Conservation (phyloP, 225 moss, liverwort and hornwort species). For the Polytrichum commune region DNA sequence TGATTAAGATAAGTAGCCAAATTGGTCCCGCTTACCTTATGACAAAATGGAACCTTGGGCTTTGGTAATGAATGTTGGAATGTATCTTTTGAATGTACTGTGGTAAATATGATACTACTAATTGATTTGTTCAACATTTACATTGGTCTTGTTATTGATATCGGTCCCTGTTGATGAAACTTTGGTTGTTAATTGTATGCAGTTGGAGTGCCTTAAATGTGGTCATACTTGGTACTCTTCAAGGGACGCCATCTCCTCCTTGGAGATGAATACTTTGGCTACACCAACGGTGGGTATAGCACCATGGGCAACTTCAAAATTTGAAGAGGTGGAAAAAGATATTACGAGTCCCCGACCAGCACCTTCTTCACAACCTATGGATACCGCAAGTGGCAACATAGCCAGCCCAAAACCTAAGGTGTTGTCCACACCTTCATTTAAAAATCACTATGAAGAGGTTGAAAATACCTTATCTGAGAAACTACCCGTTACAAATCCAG, state of each 20-base stretch:
- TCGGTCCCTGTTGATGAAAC: not conserved
- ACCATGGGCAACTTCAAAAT: constrained; percentile 66
- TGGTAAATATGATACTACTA: too few species aligned
- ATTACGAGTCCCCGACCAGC: constrained; percentile 22
- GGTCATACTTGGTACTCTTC: constrained; percentile 61
- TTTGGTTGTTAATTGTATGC: constrained; percentile 1
- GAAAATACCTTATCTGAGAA: constrained; percentile 8
- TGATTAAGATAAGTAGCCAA: too few species aligned
- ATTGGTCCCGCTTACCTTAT: too few species aligned
- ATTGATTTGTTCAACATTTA: too few species aligned
- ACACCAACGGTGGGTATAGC: constrained; percentile 53
- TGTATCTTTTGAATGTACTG: not conserved
- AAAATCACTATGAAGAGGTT: constrained; percentile 12
- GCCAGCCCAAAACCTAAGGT: not conserved
- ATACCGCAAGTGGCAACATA: not conserved
- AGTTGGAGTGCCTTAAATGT: constrained; percentile 65
- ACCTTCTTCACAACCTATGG: not conserved
- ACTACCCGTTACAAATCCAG: constrained; percentile 4
- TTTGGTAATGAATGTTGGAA: not conserved
- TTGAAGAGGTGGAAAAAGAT: constrained; percentile 61
- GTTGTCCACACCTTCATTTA: not conserved
- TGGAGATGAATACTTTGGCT: constrained; percentile 25
- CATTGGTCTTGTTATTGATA: not conserved
- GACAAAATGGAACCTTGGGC: not conserved
- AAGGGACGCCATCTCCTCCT: constrained; percentile 42